Evolutionary conservation across 1,139 yeast genomes (phyloP), one percentile per base, ranked within the genome.

Genomic region (Yamadazyma blattariae): DNA sequence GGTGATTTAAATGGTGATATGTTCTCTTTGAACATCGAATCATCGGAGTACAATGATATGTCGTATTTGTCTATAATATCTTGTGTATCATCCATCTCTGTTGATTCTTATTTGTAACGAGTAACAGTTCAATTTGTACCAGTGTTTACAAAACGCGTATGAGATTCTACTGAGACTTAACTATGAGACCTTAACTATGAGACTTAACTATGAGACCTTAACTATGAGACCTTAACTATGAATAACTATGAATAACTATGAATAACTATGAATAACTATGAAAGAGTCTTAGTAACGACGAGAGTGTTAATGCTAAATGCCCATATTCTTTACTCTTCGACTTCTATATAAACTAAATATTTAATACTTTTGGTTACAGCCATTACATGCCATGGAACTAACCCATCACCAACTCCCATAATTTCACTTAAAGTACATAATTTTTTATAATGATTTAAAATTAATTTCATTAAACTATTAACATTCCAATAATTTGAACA

Each of bases 321-420:
- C n/a, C n/a, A n/a, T n/a, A 18, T 13, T 13, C 18, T 11, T 13
- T 23, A 23, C 25, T 23, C 25, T 39, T 64, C 68, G 11, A 70
- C 74, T 29, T 61, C 57, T 5, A 71, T 54, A 46, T 70, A 75
- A 3, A 62, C 64, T 46, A 71, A 55, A 44, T 69, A 69, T 29
- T 69, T 74, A 50, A 83, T 56, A 46, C 81, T 68, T 52, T 84
- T 86, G 22, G 76, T 73, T 6, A 87, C 95, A 0, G 95, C 87
- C 21, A 77, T 64, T 21, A 87, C 71, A 56, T 88, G 96, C 88
- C 95, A 85, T n/a, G 97, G 97, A 5, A 17, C 19, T 2, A 82
- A 64, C 13, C 67, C 42, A 45, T 49, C 54, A 18, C 29, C 21
- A 11, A 23, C 32, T 4, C 30, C 30, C 27, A 30, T 9, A 11